Conservation (phyloP, 805 yeast genomes). For the Candida quercuum region DNA sequence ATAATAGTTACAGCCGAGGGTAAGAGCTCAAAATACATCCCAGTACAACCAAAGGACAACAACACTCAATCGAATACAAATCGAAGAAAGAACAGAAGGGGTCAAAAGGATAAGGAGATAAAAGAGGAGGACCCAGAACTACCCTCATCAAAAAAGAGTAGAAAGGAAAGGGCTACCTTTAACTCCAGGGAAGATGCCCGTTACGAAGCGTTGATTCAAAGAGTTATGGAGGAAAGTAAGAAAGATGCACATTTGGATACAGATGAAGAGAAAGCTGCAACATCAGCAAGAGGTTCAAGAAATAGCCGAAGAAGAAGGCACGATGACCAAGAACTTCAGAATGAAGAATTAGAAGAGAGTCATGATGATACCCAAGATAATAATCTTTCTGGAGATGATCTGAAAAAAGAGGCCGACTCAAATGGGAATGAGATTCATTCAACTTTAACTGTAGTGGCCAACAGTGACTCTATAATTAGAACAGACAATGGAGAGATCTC, state of each 20-base stretch:
- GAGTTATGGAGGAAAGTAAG: conserved; percentile 36
- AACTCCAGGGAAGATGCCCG: conserved; percentile 39
- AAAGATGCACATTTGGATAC: conserved; percentile 26
- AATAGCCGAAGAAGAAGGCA: conserved; percentile 1
- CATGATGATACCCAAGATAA: no score
- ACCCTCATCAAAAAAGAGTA: conserved; percentile 14
- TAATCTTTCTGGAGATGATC: no score
- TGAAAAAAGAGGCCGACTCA: no score
- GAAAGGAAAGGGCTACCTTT: conserved; percentile 32
- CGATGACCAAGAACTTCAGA: conserved; percentile 3
- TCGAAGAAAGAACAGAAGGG: conserved; percentile 22
- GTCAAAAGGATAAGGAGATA: conserved; percentile 10
- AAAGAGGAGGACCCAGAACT: conserved; percentile 11
- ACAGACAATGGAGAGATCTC: background rate
- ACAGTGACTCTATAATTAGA: background rate
- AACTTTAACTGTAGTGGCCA: no score
- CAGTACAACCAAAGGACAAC: conserved; percentile 34
- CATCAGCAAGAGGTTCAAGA: conserved; percentile 4
- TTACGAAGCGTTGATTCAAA: conserved; percentile 35
- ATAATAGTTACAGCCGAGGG: conserved; percentile 42
- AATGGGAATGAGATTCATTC: no score
- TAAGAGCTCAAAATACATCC: conserved; percentile 45
- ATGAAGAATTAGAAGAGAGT: background rate
- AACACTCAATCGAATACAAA: no score
- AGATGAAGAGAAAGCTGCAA: conserved; percentile 2